Evolutionary conservation across 768 basidiomycete genomes (phyloP).

Genomic region (Auricularia sp.): DNA sequence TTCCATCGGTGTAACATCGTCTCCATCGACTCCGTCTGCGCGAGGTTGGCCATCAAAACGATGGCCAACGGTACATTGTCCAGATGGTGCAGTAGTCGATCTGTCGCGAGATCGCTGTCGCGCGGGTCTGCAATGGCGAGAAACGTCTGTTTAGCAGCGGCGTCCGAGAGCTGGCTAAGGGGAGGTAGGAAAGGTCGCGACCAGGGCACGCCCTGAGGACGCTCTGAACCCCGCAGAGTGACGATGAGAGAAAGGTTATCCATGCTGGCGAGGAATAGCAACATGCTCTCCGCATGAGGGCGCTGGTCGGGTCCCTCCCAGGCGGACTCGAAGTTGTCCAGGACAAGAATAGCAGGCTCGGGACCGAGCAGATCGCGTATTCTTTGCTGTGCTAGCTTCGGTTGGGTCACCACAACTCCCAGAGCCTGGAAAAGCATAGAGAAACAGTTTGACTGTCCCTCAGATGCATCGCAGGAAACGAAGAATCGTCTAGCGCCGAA

Average conservation of each 20-base stretch:
- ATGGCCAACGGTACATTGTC: not conserved
- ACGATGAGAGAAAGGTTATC: not conserved
- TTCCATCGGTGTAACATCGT: not conserved
- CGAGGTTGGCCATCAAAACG: not conserved
- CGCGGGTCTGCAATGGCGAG: not conserved
- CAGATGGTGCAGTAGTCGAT: not conserved
- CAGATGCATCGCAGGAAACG: constrained; percentile 23
- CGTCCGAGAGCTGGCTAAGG: not conserved
- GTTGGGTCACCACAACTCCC: not conserved
- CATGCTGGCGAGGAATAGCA: not conserved
- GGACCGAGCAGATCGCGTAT: not conserved
- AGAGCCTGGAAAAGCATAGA: not conserved
- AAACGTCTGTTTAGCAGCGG: not conserved
- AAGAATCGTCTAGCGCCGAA: constrained; percentile 22
- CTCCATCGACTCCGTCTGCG: not conserved
- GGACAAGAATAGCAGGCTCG: constrained; percentile 8
- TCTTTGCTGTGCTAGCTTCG: too few species aligned
- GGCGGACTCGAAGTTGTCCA: constrained; percentile 1
- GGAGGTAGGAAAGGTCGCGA: not conserved
- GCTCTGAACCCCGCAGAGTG: not conserved
- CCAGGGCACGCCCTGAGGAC: not conserved
- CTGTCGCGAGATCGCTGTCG: not conserved
- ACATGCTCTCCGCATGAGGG: not conserved
- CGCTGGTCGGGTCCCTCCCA: not conserved
- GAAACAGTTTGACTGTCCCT: not conserved